Evolutionary conservation across 2,329 filamentous ascomycete genomes (phyloP), one percentile per base, ranked within the genome.

Genomic region (Ceratocystiopsis brevicomis): DNA sequence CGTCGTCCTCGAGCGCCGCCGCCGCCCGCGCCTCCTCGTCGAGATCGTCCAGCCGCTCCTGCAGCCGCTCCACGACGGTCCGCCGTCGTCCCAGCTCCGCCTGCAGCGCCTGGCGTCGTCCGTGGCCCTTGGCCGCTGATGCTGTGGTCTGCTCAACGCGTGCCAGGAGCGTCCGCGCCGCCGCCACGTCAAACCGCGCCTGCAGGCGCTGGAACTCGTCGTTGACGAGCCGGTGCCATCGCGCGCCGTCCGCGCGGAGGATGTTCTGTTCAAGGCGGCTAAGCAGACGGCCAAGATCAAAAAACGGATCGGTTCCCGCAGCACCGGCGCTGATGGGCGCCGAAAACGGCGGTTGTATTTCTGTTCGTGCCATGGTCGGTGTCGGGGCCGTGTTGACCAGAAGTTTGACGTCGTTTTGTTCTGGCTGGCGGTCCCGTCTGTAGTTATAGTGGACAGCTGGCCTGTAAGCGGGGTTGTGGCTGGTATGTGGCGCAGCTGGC

Each of bases 91-190:
- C 67, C 32, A 88, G 63, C 48, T 81, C 76, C 18, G 63, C 59
- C 57, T 84, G 78, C 16, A 69, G 56, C 45, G 78, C 70, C 48
- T 74, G 65, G 51, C 74, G 71, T 46, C 70, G 71, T 6, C 66
- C 57, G 45, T 69, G 68, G 32, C 69, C 61, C 55, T 77, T 77
- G 48, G 76, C 61, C n/a, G 40, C 33, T 48, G 76, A 59, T 6
- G 74, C 68, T 51, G 81, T 73, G 51, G 81, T 73, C 52, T 83
- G 79, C 56, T 86, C 82, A 37, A 85, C 68, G 46, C 69, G 76
- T 17, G 78, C 69, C 44, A 87, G 71, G 30, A 82, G 67, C 0
- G 67, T 69, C 37, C 76, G 73, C 17, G 82, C 81, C 56, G 81
- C 74, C 50, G 81, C 72, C 47, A 88, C 64, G 53, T 85, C 87